phyloP scores from a whole-genome alignment of 495 filamentous ascomycete genomes.

The Tuber calosporum region DNA sequence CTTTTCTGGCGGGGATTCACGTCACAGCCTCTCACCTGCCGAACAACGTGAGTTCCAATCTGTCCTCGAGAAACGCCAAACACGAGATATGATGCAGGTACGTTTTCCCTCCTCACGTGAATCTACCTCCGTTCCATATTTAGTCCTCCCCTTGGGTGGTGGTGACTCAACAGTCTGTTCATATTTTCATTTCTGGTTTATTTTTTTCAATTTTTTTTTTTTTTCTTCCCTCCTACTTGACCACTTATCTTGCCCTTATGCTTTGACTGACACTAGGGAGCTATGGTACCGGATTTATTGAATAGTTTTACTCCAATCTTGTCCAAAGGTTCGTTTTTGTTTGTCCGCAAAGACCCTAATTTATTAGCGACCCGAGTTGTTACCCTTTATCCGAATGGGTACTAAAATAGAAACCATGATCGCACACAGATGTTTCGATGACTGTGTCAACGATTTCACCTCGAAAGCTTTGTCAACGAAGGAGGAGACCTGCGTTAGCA shows the following conservation, averaged over 20 bases:
- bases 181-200: not conserved
- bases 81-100: slow-evolving; percentile 98
- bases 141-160: not conserved
- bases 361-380: not conserved
- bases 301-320: slow-evolving; percentile 90
- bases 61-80: slow-evolving; percentile 92
- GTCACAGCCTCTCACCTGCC: slow-evolving; percentile 58
- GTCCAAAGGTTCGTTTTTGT: slow-evolving; percentile 53
- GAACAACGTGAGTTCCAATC: slow-evolving; percentile 87
- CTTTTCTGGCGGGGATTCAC: not conserved
- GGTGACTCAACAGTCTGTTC: not conserved
- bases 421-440: slow-evolving; percentile 69
- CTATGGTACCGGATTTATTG: slow-evolving; percentile 15
- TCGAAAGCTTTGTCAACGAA: slow-evolving; percentile 80
- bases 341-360: slow-evolving; percentile 11
- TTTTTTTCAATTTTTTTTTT: not conserved
- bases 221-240: not conserved
- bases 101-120: slow-evolving; percentile 35
- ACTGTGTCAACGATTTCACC: slow-evolving; percentile 97
- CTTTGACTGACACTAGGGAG: slow-evolving; percentile 8
- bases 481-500: slow-evolving; percentile 82
- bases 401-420: slow-evolving; percentile 21
- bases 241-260: not conserved
- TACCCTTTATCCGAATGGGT: not conserved
- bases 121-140: not conserved